Evolutionary conservation across 2,329 filamentous ascomycete genomes (phyloP), one percentile per base, ranked within the genome.

Genomic region (Hawksworthiomyces lignivorus): DNA sequence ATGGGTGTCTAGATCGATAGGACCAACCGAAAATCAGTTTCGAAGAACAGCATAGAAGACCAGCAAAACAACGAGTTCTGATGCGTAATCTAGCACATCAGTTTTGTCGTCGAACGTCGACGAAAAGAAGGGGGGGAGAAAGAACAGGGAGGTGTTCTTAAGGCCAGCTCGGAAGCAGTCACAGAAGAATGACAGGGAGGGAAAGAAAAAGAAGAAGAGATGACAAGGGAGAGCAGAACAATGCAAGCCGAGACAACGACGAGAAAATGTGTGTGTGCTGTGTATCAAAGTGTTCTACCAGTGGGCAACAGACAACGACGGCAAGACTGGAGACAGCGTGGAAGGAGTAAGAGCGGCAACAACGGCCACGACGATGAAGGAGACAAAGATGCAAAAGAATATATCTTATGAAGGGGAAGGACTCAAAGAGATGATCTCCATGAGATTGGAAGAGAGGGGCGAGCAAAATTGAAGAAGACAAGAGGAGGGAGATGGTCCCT

Each of bases 1-100:
- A 18, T 7, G 9, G 34, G 31, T 20, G 35, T 27, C 36, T 21
- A 22, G 31, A 40, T 36, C 41, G 37, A 37, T 33, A 22, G 27
- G 27, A 34, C n/a, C 24, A 34, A 44, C 41, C 22, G 37, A 32
- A 6, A 46, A 42, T 44, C 45, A 44, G 45, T 44, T 39, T 36
- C 20, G 29, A 29, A 19, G 33, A 42, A 20, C 36, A 43, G 41
- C n/a, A 22, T 18, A 15, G 14, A 24, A 35, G 29, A 37, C 32
- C 19, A 28, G n/a, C 20, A 39, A 21, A 36, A 18, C 14, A 18
- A 21, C 11, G 11, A 14, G 20, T 5, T 14, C 9, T 3, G 36
- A 43, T 39, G 41, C 24, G 19, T 32, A 22, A 36, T 43, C 26
- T 21, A 10, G 24, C 24, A 30, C 28, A 33, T 18, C 17, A 33